These are phyloP conservation scores for Candida patagonica DNA, from an alignment of 805 yeast species.

Conservation along the genomic window DNA sequence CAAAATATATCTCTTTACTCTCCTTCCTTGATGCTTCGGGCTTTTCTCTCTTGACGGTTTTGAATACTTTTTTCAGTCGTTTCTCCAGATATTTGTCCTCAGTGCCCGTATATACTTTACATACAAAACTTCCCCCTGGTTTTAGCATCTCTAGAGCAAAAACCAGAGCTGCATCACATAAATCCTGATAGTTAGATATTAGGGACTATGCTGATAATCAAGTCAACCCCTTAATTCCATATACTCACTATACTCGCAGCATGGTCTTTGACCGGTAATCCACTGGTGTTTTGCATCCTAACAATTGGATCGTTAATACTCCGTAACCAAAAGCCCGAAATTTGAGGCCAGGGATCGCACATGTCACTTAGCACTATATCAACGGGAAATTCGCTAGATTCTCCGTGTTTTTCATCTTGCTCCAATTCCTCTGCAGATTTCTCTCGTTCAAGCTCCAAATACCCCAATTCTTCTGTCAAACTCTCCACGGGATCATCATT, in stretches of 20 bases:
- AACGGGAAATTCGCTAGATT: slow-evolving; percentile 23
- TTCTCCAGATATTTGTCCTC: slow-evolving; percentile 62
- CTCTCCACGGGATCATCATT: neutral
- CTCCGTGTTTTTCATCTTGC: neutral
- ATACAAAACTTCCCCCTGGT: slow-evolving; percentile 63
- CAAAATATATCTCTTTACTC: slow-evolving; percentile 75
- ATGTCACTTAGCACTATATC: slow-evolving; percentile 72
- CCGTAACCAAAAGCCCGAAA: slow-evolving; percentile 43
- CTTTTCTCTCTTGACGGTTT: slow-evolving; percentile 56
- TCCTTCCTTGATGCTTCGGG: slow-evolving; percentile 75
- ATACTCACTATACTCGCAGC: slow-evolving; percentile 56
- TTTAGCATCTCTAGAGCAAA: slow-evolving; percentile 63
- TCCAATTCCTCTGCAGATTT: neutral
- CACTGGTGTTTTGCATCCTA: slow-evolving; percentile 93
- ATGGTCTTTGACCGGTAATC: slow-evolving; percentile 75
- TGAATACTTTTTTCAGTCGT: slow-evolving; percentile 50
- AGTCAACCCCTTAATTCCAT: too few species aligned
- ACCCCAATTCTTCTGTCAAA: neutral
- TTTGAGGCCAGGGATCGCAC: slow-evolving; percentile 55
- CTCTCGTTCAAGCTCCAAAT: neutral
- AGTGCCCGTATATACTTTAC: slow-evolving; percentile 78
- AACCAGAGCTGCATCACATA: slow-evolving; percentile 84
- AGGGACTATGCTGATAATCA: neutral
- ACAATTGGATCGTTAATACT: slow-evolving; percentile 69
- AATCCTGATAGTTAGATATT: slow-evolving; percentile 35